Percentiles rank a stretch among this genome's conserved stretches.
These are phyloP conservation scores for Brasenia schreberi DNA, from an alignment of 164 flowering plant genomes.

Conservation along the genomic window DNA sequence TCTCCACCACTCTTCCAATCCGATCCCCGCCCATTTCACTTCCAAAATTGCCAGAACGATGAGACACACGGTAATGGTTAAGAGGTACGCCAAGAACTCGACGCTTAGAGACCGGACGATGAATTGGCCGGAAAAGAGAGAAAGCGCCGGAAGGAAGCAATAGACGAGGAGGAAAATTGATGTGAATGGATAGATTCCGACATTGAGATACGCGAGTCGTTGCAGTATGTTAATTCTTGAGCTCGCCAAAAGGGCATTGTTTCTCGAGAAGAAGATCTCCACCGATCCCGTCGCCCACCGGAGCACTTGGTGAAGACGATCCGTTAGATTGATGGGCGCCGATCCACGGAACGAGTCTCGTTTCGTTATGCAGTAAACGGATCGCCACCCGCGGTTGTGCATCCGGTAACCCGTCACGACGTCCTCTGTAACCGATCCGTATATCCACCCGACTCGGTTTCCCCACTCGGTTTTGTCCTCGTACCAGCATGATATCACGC, in stretches of 20 bases:
- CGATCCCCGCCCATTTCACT: constrained; percentile 67
- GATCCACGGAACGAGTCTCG: constrained; percentile 75
- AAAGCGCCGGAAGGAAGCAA: constrained; percentile 77
- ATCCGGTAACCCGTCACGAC: constrained; percentile 83
- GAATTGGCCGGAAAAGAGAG: constrained; percentile 65
- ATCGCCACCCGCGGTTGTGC: constrained; percentile 88
- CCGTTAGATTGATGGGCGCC: constrained; percentile 75
- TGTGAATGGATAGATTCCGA: constrained; percentile 70
- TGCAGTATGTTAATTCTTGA: constrained; percentile 39
- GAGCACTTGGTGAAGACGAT: constrained; percentile 68
- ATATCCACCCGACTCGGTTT: constrained; percentile 77
- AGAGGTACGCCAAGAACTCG: constrained; percentile 42
- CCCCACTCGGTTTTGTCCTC: constrained; percentile 94
- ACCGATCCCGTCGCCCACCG: constrained; percentile 88
- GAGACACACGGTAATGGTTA: constrained; percentile 37
- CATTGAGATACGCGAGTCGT: constrained; percentile 62
- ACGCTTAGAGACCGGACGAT: constrained; percentile 41
- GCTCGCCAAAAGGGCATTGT: constrained; percentile 55
- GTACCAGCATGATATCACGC: constrained; percentile 77
- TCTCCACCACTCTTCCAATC: constrained; percentile 78
- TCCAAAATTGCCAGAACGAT: constrained; percentile 47
- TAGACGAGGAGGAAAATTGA: constrained; percentile 55
- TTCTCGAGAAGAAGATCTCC: constrained; percentile 73
- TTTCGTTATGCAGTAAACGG: constrained; percentile 64
- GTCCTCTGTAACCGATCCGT: constrained; percentile 79